Evolutionary conservation across 2,329 filamentous ascomycete genomes (phyloP).

Genomic region (Fusarium nisikadoi): DNA sequence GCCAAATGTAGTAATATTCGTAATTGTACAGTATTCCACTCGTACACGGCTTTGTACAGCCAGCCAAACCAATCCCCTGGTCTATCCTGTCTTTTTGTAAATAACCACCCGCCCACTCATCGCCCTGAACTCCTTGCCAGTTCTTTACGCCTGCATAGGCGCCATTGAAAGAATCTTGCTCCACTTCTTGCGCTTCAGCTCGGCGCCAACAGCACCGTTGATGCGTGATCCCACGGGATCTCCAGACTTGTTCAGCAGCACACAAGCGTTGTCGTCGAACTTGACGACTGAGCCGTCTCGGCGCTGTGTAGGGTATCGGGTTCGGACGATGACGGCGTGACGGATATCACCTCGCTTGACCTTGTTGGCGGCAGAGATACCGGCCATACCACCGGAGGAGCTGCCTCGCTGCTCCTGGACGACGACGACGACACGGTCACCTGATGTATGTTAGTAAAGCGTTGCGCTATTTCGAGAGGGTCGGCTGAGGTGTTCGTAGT

Average conservation of each 20-base stretch:
- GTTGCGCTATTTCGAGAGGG: background rate
- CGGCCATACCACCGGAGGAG: slow-evolving; percentile 76
- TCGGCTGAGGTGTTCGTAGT: background rate
- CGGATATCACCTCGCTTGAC: slow-evolving; percentile 96
- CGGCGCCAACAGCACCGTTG: slow-evolving; percentile 89
- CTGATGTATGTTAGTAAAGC: slow-evolving; percentile 57
- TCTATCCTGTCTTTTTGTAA: slow-evolving; percentile 35
- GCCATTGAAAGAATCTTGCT: slow-evolving; percentile 98
- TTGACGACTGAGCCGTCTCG: slow-evolving; percentile 89
- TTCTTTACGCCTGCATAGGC: slow-evolving; percentile 68
- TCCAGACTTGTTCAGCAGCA: slow-evolving; percentile 95
- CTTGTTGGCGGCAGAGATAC: slow-evolving; percentile 82
- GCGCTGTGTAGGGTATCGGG: slow-evolving; percentile 85
- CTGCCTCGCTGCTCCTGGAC: slow-evolving; percentile 95
- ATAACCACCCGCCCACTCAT: slow-evolving; percentile 6
- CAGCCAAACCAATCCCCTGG: background rate
- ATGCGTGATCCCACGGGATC: slow-evolving; percentile 94
- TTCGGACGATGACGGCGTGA: slow-evolving; percentile 94
- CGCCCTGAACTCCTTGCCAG: background rate
- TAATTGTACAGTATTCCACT: slow-evolving; percentile 49
- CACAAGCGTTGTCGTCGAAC: slow-evolving; percentile 98
- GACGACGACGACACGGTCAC: slow-evolving; percentile 96
- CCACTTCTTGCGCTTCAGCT: slow-evolving; percentile 94
- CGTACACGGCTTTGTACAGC: slow-evolving; percentile 34
- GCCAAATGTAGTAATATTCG: slow-evolving; percentile 43